Evolutionary conservation across 768 basidiomycete genomes (phyloP), one percentile per base, ranked within the genome.

Genomic region (Kondoa subrosea): DNA sequence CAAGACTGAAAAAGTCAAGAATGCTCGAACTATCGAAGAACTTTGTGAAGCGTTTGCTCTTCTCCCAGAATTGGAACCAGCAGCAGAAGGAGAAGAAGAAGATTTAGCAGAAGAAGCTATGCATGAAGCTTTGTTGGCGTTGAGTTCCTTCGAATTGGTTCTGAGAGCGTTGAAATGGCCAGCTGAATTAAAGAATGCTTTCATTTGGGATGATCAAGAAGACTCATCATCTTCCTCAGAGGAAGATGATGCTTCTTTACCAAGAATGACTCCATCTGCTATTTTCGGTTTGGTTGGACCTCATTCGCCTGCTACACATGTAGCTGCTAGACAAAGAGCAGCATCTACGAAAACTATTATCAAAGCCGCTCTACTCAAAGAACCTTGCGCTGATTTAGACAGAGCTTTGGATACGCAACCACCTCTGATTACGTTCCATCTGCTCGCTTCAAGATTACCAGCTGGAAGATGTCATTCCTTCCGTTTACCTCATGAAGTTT

Each of bases 51-150:
- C 69, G 64, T 0, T 58, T 66, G 62, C 69, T 68, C 31, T 75
- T 69, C 65, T 71, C 69, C 67, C 68, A 21, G 72, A 75, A 60
- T 57, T 66, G 2, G 12, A 8, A 50, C 40, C 40, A 50, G 68
- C 69, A 34, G 68, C 67, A 58, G 72, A 71, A 34, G 70, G 70
- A 57, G 72, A 73, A n/a, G 72, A 71, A 34, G 68, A 70, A 8
- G 67, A 67, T 0, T 67, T 75, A 21, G 72, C 72, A 3, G 65
- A 71, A 29, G 70, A 69, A 34, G 74, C 74, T n/a, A 73, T 75
- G 74, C 56, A 72, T 4, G 74, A 75, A 62, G 74, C 74, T 17
- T 69, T 73, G 69, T 68, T 72, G 66, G 72, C 73, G 4, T 62
- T 75, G 2, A 65, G 60, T 1, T 71, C 71, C 21, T 64, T 75